Percentiles rank a stretch among this genome's conserved stretches.
Conservation (phyloP, 2,329 filamentous ascomycete genomes). For the Pseudopyrenochaeta lycopersici region DNA sequence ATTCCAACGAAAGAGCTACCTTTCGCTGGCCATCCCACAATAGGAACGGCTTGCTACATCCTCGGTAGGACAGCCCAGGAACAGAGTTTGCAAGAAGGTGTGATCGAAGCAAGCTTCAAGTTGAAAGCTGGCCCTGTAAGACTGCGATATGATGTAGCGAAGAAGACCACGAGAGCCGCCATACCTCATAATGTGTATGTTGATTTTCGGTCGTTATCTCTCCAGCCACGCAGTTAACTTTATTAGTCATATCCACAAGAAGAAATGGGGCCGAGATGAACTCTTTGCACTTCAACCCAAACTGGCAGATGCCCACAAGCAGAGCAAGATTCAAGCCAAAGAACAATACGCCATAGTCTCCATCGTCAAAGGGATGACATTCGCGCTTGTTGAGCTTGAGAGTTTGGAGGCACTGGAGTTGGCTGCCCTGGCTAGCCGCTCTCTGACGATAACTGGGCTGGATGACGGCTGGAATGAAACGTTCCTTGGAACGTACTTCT, state of each 20-base stretch:
- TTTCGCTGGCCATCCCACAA: slow-evolving; percentile 66
- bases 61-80: slow-evolving; percentile 41
- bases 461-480: slow-evolving; percentile 63
- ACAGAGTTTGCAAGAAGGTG: slow-evolving; percentile 22
- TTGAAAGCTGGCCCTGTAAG: slow-evolving; percentile 57
- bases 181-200: slow-evolving; percentile 74
- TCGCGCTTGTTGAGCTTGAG: slow-evolving; percentile 70
- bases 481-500: slow-evolving; percentile 68
- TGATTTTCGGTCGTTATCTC: slow-evolving; percentile 22
- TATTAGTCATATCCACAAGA: slow-evolving; percentile 37
- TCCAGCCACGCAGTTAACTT: slow-evolving; percentile 11
- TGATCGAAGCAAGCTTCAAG: slow-evolving; percentile 49
- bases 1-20: slow-evolving; percentile 60
- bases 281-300: slow-evolving; percentile 46
- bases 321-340: slow-evolving; percentile 18
- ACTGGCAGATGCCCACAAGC: slow-evolving; percentile 34
- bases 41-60: slow-evolving; percentile 63
- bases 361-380: slow-evolving; percentile 78
- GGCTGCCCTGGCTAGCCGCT: slow-evolving; percentile 47
- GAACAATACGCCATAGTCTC: slow-evolving; percentile 50
- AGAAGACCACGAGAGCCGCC: slow-evolving; percentile 62
- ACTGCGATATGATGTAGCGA: slow-evolving; percentile 51
- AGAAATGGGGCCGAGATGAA: slow-evolving; percentile 29
- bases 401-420: slow-evolving; percentile 66
- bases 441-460: slow-evolving; percentile 45